phyloP scores from a whole-genome alignment of 2,329 filamentous ascomycete genomes.

The Akanthomyces lecanii region DNA sequence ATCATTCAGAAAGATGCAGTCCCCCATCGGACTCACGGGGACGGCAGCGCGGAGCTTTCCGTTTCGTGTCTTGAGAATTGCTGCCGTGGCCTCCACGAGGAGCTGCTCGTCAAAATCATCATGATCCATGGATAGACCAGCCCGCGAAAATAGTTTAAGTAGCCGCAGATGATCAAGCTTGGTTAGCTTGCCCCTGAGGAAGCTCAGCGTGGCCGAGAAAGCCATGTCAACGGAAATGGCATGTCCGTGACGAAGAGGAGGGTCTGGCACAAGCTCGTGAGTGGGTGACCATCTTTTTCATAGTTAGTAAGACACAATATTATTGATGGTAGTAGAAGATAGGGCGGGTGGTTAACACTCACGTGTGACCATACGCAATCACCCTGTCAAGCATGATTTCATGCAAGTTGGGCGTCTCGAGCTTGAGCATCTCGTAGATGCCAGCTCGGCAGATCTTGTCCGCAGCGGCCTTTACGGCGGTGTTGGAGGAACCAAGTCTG shows the following conservation, averaged over 20 bases:
- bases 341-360: slow-evolving; percentile 25
- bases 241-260: slow-evolving; percentile 66
- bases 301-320: background rate
- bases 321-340: background rate
- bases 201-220: slow-evolving; percentile 65
- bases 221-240: slow-evolving; percentile 75
- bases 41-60: slow-evolving; percentile 65
- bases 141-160: slow-evolving; percentile 64
- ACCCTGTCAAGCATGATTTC: slow-evolving; percentile 69
- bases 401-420: slow-evolving; percentile 69
- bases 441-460: slow-evolving; percentile 65
- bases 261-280: slow-evolving; percentile 65
- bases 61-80: slow-evolving; percentile 68
- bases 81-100: slow-evolving; percentile 60
- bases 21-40: slow-evolving; percentile 58
- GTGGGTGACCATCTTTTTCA: slow-evolving; percentile 60
- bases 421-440: slow-evolving; percentile 68
- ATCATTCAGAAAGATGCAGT: slow-evolving; percentile 66
- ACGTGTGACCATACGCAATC: slow-evolving; percentile 70
- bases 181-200: slow-evolving; percentile 56
- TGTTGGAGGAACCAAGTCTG: slow-evolving; percentile 50
- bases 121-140: slow-evolving; percentile 69
- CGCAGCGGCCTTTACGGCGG: slow-evolving; percentile 56
- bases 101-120: slow-evolving; percentile 61
- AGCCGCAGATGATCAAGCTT: slow-evolving; percentile 58